Conservation (phyloP, 441 rosid species). For the Euphorbia celastroides region DNA sequence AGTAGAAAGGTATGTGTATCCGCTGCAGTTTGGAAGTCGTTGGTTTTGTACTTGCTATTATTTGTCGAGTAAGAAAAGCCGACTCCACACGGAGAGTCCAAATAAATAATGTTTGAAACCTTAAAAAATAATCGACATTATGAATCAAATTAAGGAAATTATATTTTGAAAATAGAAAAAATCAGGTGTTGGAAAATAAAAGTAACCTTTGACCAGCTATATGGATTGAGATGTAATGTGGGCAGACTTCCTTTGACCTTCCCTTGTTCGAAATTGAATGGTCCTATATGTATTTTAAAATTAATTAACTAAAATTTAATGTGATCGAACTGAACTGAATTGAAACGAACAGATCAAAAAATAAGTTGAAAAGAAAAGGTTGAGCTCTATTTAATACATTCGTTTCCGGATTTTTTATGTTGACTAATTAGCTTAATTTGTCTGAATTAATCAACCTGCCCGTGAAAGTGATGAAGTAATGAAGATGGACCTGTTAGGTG, state of each 20-base stretch:
- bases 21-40: slow-evolving; percentile 41
- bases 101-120: slow-evolving; percentile 55
- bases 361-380: no score
- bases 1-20: slow-evolving; percentile 50
- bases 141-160: background rate
- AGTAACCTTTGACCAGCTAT: slow-evolving; percentile 64
- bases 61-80: slow-evolving; percentile 46
- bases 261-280: slow-evolving; percentile 48
- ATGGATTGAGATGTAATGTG: slow-evolving; percentile 47
- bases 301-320: no score
- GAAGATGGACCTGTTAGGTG: no score
- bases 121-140: slow-evolving; percentile 8
- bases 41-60: slow-evolving; percentile 27
- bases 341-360: no score
- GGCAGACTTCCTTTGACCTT: slow-evolving; percentile 32
- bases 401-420: no score
- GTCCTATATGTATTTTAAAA: slow-evolving; percentile 32
- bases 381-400: no score
- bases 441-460: background rate
- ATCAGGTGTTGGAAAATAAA: background rate
- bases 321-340: no score
- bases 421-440: background rate
- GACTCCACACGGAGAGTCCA: slow-evolving; percentile 60
- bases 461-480: no score
- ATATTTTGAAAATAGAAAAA: background rate